A percentile compares a stretch with the other conserved stretches of the same genome.
These are phyloP conservation scores for Rosa multiflora DNA, from an alignment of 306 rosid species.

Conservation along the genomic window DNA sequence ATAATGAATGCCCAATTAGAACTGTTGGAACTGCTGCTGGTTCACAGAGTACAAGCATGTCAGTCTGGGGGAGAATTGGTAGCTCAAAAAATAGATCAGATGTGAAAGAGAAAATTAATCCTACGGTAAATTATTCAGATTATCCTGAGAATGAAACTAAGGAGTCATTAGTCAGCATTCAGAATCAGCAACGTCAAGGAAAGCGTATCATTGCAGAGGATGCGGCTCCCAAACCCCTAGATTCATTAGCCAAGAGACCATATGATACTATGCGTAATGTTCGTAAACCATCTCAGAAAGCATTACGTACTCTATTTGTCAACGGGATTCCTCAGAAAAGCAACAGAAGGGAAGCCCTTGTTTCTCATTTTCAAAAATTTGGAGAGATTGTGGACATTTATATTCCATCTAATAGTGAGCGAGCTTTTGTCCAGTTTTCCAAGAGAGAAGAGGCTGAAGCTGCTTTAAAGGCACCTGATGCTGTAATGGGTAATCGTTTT, in stretches of 20 bases:
- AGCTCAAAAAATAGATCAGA: constrained; percentile 64
- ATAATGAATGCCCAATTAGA: constrained; percentile 54
- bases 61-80: constrained; percentile 92
- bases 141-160: constrained; percentile 56
- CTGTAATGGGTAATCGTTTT: constrained; percentile 98
- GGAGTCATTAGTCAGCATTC: constrained; percentile 46
- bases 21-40: constrained; percentile 47
- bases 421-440: constrained; percentile 96
- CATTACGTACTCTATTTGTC: constrained; percentile 85
- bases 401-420: constrained; percentile 78
- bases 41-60: constrained; percentile 55
- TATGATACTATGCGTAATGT: constrained; percentile 47
- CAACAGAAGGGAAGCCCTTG: constrained; percentile 80
- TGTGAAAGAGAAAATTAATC: constrained; percentile 56
- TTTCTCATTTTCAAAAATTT: constrained; percentile 85
- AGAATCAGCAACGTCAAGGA: constrained; percentile 50
- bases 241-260: constrained; percentile 48
- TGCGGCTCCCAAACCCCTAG: constrained; percentile 49
- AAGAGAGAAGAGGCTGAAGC: constrained; percentile 99
- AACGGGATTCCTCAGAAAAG: constrained; percentile 77
- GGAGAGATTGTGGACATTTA: constrained; percentile 87
- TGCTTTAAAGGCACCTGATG: constrained; percentile 91
- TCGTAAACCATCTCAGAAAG: constrained; percentile 84
- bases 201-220: constrained; percentile 57
- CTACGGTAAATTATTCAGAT: constrained; percentile 48